Percentiles rank a stretch among this genome's conserved stretches.
Conservation (phyloP, 176 grass and related monocot genomes). For the Oryza australiensis region DNA sequence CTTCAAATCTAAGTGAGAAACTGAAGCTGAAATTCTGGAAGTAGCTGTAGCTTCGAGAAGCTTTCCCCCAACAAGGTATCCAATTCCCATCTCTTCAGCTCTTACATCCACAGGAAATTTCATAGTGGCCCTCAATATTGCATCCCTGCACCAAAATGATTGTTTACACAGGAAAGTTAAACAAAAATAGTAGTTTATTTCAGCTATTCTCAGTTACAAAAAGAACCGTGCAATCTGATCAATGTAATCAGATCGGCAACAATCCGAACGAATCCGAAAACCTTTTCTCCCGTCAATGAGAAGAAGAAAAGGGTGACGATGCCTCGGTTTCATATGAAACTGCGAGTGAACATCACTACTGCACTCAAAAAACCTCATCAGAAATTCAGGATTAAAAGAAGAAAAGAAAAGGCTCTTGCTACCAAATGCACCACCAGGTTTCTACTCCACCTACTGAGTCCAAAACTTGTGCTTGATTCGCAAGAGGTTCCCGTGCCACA, state of each 20-base stretch:
- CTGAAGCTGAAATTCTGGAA: background rate
- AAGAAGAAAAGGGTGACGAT: conserved; percentile 5
- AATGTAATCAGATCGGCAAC: background rate
- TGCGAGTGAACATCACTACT: conserved; percentile 9
- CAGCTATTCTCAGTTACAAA: background rate
- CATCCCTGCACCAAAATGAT: background rate
- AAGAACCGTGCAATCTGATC: background rate
- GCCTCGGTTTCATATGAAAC: conserved; percentile 13
- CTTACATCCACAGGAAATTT: background rate
- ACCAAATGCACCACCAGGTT: conserved; percentile 23
- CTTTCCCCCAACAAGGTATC: background rate
- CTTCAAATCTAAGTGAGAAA: no score
- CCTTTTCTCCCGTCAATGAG: background rate
- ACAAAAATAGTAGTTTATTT: background rate
- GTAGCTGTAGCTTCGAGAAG: background rate
- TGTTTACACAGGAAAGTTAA: background rate
- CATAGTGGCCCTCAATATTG: background rate
- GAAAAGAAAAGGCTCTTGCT: conserved; percentile 6
- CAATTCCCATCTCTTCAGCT: background rate
- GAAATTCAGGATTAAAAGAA: conserved; percentile 17
- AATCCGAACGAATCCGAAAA: conserved; percentile 10
- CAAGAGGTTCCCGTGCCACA: background rate
- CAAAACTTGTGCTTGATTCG: background rate
- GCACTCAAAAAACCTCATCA: conserved; percentile 1
- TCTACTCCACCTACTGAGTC: conserved; percentile 17